Evolutionary conservation across 345 rosid species (phyloP), one percentile per base, ranked within the genome.

Genomic region (Raphanus raphanistrum): DNA sequence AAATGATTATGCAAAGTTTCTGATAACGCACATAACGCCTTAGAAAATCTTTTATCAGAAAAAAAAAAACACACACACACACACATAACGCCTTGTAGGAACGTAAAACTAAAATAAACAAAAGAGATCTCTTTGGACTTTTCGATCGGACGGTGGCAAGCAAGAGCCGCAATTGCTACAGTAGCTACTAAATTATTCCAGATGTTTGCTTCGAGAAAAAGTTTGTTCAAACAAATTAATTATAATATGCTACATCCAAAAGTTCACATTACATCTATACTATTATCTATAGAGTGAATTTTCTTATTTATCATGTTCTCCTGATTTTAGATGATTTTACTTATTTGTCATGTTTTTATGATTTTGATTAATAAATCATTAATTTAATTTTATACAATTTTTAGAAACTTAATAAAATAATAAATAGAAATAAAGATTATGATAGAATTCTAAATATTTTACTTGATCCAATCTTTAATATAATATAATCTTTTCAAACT

Each of bases 141-240:
- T 71, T 41, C 9, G 17, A 43, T 64, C 61, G 72, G 71, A 71
- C 72, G 81, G 76, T 43, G 31, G 9, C 35, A 8, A 70, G 45
- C 59, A 64, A 31, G 58, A 70, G 81, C 76, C 81, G 81, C 52
- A 29, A 29, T 64, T 17, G 55, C 61, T 77, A 77, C 76, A 77
- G 81, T 71, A 55, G 63, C 35, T 7, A 38, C 35, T 5, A 2
- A 48, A 50, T 70, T 70, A 62, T 36, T 63, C 43, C 10, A 4
- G 13, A 4, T 15, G 54, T 63, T 21, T 54, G 9, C 26, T 54
- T 54, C 15, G 5, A 50, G 8, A 52, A 15, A 52, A 61, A 59
- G 32, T 11, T 66, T 21, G 55, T 59, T 41, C 25, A 28, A 8
- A 21, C 27, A 26, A 3, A 55, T 17, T 21, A 55, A 38, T 38